These are phyloP conservation scores for Coriaria nepalensis DNA, from an alignment of 306 rosid species.

Conservation along the genomic window DNA sequence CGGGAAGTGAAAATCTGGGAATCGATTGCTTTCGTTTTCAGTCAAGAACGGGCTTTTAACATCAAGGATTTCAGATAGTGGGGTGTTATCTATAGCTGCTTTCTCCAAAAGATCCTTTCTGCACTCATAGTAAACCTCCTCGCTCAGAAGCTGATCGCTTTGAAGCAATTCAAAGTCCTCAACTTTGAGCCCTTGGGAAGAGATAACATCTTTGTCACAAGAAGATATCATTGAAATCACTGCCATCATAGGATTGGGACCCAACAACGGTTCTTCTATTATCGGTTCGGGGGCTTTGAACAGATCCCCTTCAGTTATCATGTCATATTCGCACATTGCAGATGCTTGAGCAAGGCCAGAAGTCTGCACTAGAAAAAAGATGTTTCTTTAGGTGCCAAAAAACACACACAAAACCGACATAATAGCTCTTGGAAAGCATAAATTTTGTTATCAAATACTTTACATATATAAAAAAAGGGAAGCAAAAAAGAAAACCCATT, in stretches of 20 bases:
- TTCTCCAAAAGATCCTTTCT: slow-evolving; percentile 63
- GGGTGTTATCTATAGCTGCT: slow-evolving; percentile 36
- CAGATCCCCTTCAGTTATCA: slow-evolving; percentile 87
- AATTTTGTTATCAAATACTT: too few relatives aligned
- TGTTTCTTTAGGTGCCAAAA: too few relatives aligned
- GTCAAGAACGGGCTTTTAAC: slow-evolving; percentile 40
- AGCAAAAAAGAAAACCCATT: too few relatives aligned
- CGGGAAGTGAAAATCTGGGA: slow-evolving; percentile 35
- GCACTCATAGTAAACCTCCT: slow-evolving; percentile 72
- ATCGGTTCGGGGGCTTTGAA: slow-evolving; percentile 91
- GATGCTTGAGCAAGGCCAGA: too few relatives aligned
- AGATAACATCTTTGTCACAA: slow-evolving; percentile 50
- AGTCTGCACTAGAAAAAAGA: too few relatives aligned
- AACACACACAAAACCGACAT: too few relatives aligned
- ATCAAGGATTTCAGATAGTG: slow-evolving; percentile 51
- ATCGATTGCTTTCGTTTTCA: slow-evolving; percentile 35
- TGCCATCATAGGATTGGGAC: slow-evolving; percentile 54
- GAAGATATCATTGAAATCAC: slow-evolving; percentile 64
- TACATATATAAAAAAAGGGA: too few relatives aligned
- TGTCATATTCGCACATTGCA: slow-evolving; percentile 33
- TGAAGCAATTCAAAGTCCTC: slow-evolving; percentile 66
- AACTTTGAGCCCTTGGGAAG: slow-evolving; percentile 49
- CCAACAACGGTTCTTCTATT: slow-evolving; percentile 44
- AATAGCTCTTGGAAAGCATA: too few relatives aligned
- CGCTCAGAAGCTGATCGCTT: slow-evolving; percentile 69